phyloP scores from a whole-genome alignment of 2,329 filamentous ascomycete genomes.

The Aurifilum marmelostoma region DNA sequence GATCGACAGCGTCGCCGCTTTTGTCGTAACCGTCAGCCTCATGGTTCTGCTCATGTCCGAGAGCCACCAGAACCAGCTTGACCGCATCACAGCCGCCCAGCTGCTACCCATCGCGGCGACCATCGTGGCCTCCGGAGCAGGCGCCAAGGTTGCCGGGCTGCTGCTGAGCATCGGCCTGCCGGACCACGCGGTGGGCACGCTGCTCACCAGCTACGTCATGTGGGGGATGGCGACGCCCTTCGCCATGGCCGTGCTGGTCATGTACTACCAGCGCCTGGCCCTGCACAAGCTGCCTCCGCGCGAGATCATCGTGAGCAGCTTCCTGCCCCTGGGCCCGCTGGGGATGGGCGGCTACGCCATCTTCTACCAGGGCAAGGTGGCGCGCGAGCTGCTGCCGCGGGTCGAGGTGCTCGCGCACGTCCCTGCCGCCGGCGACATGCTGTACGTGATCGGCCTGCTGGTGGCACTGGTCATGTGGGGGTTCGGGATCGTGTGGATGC shows the following conservation, averaged over 20 bases:
- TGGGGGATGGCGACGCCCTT: conserved; percentile 17
- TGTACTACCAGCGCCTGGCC: conserved; percentile 16
- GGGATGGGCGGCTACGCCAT: conserved; percentile 53
- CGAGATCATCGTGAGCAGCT: conserved; percentile 57
- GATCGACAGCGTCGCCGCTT: conserved; percentile 16
- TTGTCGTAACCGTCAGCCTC: conserved; percentile 16
- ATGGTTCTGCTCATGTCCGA: conserved; percentile 19
- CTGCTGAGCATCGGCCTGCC: not conserved
- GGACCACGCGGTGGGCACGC: conserved; percentile 9
- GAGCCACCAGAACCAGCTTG: conserved; percentile 21
- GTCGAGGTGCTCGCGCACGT: conserved; percentile 64
- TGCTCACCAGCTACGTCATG: conserved; percentile 15
- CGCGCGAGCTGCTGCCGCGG: conserved; percentile 64
- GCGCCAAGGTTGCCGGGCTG: conserved; percentile 1
- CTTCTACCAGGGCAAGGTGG: conserved; percentile 62
- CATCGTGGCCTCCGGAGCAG: conserved; percentile 52
- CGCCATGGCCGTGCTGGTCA: conserved; percentile 11
- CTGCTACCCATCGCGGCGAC: conserved; percentile 54
- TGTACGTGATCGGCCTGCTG: conserved; percentile 57
- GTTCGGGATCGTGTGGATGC: conserved; percentile 40
- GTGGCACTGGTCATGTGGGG: conserved; percentile 41
- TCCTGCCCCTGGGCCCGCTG: conserved; percentile 48
- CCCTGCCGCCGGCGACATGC: conserved; percentile 52
- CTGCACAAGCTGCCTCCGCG: conserved; percentile 15
- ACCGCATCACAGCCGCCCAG: conserved; percentile 37